Percentiles rank a stretch among this genome's conserved stretches.
Conservation (phyloP, 1,284 basidiomycete genomes). For the Wolfiporia cocos region DNA sequence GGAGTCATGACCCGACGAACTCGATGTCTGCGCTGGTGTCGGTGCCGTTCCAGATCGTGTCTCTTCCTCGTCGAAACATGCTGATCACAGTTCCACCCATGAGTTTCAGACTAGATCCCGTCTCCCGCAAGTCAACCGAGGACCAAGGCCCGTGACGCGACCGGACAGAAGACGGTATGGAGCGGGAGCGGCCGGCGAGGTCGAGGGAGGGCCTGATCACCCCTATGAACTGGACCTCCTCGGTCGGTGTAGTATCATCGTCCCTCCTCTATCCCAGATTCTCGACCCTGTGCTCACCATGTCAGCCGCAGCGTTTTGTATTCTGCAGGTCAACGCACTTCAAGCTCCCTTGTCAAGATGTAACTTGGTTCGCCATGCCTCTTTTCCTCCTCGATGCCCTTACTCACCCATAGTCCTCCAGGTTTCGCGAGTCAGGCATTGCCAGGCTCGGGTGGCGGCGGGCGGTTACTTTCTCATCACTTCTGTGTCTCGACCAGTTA, state of each 20-base stretch:
- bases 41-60: background rate
- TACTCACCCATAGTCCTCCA: too few species aligned
- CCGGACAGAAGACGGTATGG: background rate
- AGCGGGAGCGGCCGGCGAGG: background rate
- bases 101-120: background rate
- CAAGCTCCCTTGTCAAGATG: too few species aligned
- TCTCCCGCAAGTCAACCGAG: background rate
- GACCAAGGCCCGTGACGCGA: background rate
- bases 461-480: too few species aligned
- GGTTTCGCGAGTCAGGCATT: too few species aligned
- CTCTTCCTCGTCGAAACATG: background rate
- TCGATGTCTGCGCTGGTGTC: background rate
- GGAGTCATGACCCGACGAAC: conserved; percentile 2
- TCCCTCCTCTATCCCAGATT: background rate
- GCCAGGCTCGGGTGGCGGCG: too few species aligned
- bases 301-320: too few species aligned
- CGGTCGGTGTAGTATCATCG: background rate
- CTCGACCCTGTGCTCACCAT: too few species aligned
- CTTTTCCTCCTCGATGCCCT: too few species aligned
- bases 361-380: too few species aligned
- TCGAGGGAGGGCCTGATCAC: background rate
- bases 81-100: background rate
- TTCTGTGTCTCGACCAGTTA: too few species aligned
- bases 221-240: background rate
- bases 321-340: background rate